A percentile compares a stretch with the other conserved stretches of the same genome.
Conservation (phyloP, 371 early-diverging fungal species). For the Actinomortierella wolfii region DNA sequence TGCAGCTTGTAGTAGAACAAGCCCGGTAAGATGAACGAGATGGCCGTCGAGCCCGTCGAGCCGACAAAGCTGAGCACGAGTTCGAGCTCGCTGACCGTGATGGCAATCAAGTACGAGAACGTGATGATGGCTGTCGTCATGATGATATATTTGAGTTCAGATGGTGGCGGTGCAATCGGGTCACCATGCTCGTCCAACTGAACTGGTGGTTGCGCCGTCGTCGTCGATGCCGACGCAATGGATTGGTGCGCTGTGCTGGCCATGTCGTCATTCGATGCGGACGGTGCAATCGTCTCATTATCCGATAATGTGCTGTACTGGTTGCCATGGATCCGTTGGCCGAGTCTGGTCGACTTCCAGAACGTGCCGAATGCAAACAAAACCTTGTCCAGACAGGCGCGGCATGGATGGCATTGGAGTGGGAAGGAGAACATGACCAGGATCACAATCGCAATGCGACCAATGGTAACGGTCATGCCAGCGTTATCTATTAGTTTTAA, state of each 20-base stretch:
- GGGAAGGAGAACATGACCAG: slow-evolving; percentile 97
- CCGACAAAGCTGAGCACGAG: slow-evolving; percentile 94
- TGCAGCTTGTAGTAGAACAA: slow-evolving; percentile 92
- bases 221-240: slow-evolving; percentile 2
- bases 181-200: slow-evolving; percentile 27
- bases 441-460: slow-evolving; percentile 88
- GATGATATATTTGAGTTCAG: slow-evolving; percentile 61
- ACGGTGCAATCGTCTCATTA: neutral
- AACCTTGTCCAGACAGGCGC: slow-evolving; percentile 91
- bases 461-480: slow-evolving; percentile 78
- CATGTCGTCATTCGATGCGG: no score
- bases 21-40: slow-evolving; percentile 98
- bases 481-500: slow-evolving; percentile 59
- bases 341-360: slow-evolving; percentile 31
- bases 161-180: slow-evolving; percentile 16
- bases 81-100: slow-evolving; percentile 76
- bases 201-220: slow-evolving; percentile 5
- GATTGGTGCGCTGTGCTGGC: slow-evolving; percentile 6
- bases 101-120: slow-evolving; percentile 73
- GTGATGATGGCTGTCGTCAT: slow-evolving; percentile 77
- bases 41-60: slow-evolving; percentile 97
- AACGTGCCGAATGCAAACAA: slow-evolving; percentile 31
- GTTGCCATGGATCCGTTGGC: slow-evolving; percentile 1
- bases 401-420: slow-evolving; percentile 96
- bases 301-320: slow-evolving; percentile 10